A percentile compares a stretch with the other conserved stretches of the same genome.
These are phyloP conservation scores for Cryptosporidium parvum DNA, from an alignment of 169 alveolate genomes.

Conservation along the genomic window DNA sequence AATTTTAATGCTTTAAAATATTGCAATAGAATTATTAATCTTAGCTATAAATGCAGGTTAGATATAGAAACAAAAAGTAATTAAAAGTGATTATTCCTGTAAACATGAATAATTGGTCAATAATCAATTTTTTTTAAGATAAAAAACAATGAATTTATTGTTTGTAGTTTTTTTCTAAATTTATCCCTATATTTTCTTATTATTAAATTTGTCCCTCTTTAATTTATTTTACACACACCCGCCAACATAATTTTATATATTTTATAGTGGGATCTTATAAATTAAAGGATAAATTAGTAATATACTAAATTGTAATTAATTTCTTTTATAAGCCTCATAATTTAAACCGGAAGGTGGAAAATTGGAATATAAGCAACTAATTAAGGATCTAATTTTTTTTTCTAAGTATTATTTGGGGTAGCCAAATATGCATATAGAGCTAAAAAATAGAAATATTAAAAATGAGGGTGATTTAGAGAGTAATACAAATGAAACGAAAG, in stretches of 20 bases:
- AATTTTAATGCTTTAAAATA: not conserved
- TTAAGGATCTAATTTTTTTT: not conserved
- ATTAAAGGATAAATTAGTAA: not conserved
- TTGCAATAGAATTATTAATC: constrained; percentile 30
- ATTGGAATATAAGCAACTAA: not conserved
- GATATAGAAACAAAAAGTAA: not conserved
- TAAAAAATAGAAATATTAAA: not conserved
- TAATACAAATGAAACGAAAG: constrained; percentile 23
- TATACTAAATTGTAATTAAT: no score
- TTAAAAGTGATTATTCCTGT: no score
- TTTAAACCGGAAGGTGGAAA: not conserved
- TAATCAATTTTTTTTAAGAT: no score
- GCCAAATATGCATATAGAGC: constrained; percentile 8
- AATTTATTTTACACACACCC: not conserved
- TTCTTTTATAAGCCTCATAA: no score
- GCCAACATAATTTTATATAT: not conserved
- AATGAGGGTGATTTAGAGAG: constrained; percentile 21
- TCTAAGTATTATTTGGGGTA: not conserved
- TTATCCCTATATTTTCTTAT: not conserved
- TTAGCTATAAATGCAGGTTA: not conserved
- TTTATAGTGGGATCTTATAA: not conserved
- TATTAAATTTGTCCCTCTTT: not conserved
- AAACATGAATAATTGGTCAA: no score
- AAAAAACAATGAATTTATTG: no score
- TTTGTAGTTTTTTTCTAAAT: no score